A percentile compares a stretch with the other conserved stretches of the same genome.
phyloP scores from a whole-genome alignment of 306 rosid genomes.

The Inga oerstediana region DNA sequence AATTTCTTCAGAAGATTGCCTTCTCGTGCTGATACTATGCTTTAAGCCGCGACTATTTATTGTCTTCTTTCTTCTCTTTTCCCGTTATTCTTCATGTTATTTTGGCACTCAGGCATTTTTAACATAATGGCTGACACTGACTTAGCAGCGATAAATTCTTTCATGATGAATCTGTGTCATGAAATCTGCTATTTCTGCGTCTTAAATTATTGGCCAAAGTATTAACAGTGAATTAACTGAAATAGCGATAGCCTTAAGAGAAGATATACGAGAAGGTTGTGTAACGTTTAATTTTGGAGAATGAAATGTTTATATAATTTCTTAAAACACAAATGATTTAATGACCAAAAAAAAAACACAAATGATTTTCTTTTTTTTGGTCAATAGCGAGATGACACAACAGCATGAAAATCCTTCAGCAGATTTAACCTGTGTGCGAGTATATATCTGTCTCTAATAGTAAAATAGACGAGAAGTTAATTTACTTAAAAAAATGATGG shows the following conservation, averaged over 20 bases:
- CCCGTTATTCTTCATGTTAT: not conserved
- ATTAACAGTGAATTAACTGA: not conserved
- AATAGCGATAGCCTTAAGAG: not conserved
- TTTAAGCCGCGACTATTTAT: slow-evolving; percentile 17
- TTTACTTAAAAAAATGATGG: not conserved
- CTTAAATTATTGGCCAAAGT: no score
- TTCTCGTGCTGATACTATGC: slow-evolving; percentile 64
- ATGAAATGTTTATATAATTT: not conserved
- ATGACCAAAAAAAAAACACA: no score
- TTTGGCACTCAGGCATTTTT: not conserved
- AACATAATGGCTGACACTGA: not conserved
- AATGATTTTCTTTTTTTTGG: no score
- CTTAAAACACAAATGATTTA: no score
- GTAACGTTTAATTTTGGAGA: not conserved
- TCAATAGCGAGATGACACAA: not conserved
- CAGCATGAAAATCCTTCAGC: not conserved
- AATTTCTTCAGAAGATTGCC: slow-evolving; percentile 71
- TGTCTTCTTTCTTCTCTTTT: not conserved
- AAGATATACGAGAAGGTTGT: not conserved
- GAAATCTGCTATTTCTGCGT: not conserved
- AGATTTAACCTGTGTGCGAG: no score
- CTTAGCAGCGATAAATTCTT: not conserved
- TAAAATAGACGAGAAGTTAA: not conserved
- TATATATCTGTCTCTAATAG: no score
- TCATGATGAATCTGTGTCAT: not conserved